These are phyloP conservation scores for Penicillium pulvis DNA, from an alignment of 495 filamentous ascomycete species.

Conservation along the genomic window DNA sequence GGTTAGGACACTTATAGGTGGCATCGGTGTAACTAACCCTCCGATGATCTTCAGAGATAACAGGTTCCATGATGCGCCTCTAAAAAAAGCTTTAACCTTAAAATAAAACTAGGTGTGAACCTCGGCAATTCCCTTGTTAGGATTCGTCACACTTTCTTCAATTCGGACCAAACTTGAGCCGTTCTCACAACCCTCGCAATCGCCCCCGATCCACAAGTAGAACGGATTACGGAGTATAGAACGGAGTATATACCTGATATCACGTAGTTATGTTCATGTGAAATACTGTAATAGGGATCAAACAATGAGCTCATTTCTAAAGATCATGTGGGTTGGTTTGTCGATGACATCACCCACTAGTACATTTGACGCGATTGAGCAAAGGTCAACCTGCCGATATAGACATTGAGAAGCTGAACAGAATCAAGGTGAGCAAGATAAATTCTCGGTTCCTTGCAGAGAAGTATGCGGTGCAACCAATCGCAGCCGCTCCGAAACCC, in stretches of 20 bases:
- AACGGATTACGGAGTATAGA: not conserved
- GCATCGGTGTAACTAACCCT: not conserved
- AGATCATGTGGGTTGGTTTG: not conserved
- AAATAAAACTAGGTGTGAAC: not conserved
- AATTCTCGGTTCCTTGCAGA: not conserved
- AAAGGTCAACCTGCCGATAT: too few relatives aligned
- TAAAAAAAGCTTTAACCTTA: conserved; percentile 3
- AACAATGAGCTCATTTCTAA: not conserved
- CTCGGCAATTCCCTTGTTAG: not conserved
- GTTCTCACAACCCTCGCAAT: not conserved
- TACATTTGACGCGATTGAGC: too few relatives aligned
- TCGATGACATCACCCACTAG: not conserved
- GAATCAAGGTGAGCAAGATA: too few relatives aligned
- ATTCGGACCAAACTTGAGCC: not conserved
- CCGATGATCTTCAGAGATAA: conserved; percentile 5
- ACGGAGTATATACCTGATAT: not conserved
- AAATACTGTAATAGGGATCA: not conserved
- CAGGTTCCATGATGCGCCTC: not conserved
- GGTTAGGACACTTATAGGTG: not conserved
- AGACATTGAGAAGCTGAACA: too few relatives aligned
- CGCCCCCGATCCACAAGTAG: not conserved
- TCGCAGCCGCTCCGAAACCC: not conserved
- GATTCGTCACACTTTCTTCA: not conserved
- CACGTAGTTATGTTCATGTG: not conserved
- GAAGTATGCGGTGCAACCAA: not conserved